Base-by-base conservation (phyloP, 2,329 filamentous ascomycete genomes). In the Alternaria dauci region DNA sequence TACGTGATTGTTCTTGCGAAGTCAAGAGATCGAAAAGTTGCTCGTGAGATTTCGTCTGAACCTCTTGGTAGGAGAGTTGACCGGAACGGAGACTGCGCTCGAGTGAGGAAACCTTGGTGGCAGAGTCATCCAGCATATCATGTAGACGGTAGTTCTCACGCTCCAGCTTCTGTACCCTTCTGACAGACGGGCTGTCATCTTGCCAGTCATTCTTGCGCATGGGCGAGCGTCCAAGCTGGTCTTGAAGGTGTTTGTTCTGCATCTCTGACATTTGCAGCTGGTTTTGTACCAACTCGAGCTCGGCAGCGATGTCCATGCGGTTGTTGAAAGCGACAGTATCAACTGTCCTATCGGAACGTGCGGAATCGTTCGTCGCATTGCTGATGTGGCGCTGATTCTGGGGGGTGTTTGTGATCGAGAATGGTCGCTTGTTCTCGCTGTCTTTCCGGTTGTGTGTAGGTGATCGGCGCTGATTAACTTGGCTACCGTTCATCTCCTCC, bases 201-300 rank as follows among this genome's bases (percentile, higher is more conserved):
- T 88, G 82, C 76, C 83, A 87, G 36, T 81, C 78, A 58, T 91
- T 89, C 25, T 91, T 89, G 25, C 85, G 85, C 6, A 80, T 81
- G 3, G 89, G 87, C 0, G 87, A 89, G 47, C 91, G 88, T 39
- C 94, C 91, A 42, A 97, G 82, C 75, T 97, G 93, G 73, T 88
- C 93, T 75, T 97, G 92, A 6, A 98, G 87, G 72, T 98, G 94
- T 34, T 91, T 89, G 79, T 97, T 97, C 71, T 96, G 92, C 92
- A 98, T 97, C 78, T 97, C 91, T 5, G 91, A 89, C 76, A 98
- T 88, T 74, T 98, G 94, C 52, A 98, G 86, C 76, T 97, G 93
- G 76, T 96, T 97, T 76, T 97, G 94, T 26, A 97, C 85, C 78
- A 96, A 89, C 76, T 98, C 94, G 12, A 97, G 84, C 72, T 98